phyloP scores from a whole-genome alignment of 2,329 filamentous ascomycete genomes.

The Sporothrix euskadiensis region DNA sequence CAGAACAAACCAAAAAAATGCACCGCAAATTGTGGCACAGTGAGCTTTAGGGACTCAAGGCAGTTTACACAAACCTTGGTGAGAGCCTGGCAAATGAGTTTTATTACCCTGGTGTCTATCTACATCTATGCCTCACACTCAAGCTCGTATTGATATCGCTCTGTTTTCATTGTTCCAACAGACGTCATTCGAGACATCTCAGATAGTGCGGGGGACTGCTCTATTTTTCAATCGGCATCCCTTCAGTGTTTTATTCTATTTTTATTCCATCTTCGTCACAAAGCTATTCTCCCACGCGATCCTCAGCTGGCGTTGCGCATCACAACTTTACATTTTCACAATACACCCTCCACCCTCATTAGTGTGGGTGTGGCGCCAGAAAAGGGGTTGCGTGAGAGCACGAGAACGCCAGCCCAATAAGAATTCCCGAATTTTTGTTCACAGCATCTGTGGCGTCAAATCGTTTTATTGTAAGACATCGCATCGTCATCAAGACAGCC shows the following conservation, averaged over 20 bases:
- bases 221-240: neutral
- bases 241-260: neutral
- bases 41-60: too few relatives aligned
- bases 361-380: neutral
- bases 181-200: neutral
- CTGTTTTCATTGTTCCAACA: neutral
- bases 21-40: neutral
- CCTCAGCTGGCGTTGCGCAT: neutral
- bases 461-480: neutral
- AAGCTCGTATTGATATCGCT: neutral
- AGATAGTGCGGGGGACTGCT: neutral
- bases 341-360: neutral
- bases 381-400: neutral
- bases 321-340: neutral
- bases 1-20: neutral
- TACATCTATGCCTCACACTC: neutral
- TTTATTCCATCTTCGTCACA: neutral
- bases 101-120: neutral
- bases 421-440: neutral
- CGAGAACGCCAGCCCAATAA: neutral
- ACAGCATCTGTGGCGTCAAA: neutral
- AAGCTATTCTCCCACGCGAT: neutral
- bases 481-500: conserved; percentile 6
- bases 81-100: too few relatives aligned
- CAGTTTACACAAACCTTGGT: neutral